Evolutionary conservation across 768 basidiomycete species (phyloP).

Genomic region (Exidia glandulosa): DNA sequence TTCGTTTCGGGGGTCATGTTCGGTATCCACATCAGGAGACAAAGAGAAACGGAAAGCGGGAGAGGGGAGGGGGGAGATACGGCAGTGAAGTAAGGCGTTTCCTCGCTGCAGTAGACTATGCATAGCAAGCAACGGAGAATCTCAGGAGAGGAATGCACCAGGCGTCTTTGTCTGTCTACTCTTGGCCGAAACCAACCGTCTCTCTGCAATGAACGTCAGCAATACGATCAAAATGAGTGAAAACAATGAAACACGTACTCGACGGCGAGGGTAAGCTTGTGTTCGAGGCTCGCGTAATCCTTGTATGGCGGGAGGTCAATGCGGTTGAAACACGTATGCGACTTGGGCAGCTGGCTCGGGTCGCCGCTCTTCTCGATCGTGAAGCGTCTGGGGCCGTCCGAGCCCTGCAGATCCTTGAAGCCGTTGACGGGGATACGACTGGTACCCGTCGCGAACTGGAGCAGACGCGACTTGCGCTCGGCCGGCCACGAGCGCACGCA

Average conservation of each 20-base stretch:
- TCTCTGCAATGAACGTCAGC: slow-evolving; percentile 38
- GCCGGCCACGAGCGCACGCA: slow-evolving; percentile 96
- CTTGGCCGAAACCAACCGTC: slow-evolving; percentile 90
- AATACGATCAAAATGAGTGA: background rate
- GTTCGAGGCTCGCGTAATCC: slow-evolving; percentile 86
- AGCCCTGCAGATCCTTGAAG: slow-evolving; percentile 97
- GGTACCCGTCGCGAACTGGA: slow-evolving; percentile 96
- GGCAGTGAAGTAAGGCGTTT: background rate
- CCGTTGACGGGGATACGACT: slow-evolving; percentile 97
- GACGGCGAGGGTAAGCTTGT: slow-evolving; percentile 88
- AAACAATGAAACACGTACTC: slow-evolving; percentile 49
- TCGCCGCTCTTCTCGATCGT: slow-evolving; percentile 99
- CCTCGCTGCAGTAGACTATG: no score
- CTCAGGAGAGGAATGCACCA: no score
- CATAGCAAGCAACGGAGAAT: background rate
- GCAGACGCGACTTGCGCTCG: slow-evolving; percentile 89
- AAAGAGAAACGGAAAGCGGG: background rate
- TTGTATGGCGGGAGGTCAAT: slow-evolving; percentile 98
- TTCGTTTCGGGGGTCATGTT: background rate
- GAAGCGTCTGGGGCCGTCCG: slow-evolving; percentile 92
- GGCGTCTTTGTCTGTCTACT: slow-evolving; percentile 37
- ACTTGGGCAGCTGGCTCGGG: slow-evolving; percentile 92
- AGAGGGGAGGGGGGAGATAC: background rate
- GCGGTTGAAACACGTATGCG: slow-evolving; percentile 75
- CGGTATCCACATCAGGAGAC: background rate